Evolutionary conservation across 2,329 filamentous ascomycete species (phyloP).

Genomic region (Aspergillaceae sp.): DNA sequence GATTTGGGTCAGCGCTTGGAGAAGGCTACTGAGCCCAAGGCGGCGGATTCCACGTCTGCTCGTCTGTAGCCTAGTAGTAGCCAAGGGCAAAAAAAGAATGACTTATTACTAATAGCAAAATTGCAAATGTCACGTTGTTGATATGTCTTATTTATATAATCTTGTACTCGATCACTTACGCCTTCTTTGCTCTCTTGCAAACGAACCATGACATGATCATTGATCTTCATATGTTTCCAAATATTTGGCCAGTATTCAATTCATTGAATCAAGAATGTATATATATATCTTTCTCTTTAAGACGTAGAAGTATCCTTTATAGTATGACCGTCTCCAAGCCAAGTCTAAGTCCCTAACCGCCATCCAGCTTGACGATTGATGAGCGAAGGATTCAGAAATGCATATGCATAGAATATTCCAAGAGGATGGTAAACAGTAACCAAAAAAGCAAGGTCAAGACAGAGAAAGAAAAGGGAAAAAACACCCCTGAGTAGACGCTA

Average conservation of each 20-base stretch:
- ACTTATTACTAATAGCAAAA: no score
- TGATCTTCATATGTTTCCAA: no score
- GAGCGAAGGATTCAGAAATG: neutral
- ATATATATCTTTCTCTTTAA: neutral
- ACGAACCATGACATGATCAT: no score
- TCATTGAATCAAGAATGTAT: neutral
- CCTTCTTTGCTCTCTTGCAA: neutral
- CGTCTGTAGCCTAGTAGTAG: constrained; percentile 16
- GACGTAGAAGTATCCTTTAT: no score
- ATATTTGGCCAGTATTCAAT: no score
- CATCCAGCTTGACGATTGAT: no score
- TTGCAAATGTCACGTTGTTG: no score
- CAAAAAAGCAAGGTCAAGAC: neutral
- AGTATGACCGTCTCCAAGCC: neutral
- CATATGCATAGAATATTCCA: neutral
- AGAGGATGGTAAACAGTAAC: neutral
- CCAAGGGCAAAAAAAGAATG: neutral
- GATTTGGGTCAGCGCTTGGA: constrained; percentile 47
- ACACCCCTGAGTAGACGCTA: neutral
- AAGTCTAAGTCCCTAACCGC: neutral
- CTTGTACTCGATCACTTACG: neutral
- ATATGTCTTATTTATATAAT: neutral
- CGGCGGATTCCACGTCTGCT: constrained; percentile 13
- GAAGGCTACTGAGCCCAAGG: constrained; percentile 42
- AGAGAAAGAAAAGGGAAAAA: neutral